Evolutionary conservation across 1,139 yeast genomes (phyloP).

Genomic region (Yamadazyma dushanensis): DNA sequence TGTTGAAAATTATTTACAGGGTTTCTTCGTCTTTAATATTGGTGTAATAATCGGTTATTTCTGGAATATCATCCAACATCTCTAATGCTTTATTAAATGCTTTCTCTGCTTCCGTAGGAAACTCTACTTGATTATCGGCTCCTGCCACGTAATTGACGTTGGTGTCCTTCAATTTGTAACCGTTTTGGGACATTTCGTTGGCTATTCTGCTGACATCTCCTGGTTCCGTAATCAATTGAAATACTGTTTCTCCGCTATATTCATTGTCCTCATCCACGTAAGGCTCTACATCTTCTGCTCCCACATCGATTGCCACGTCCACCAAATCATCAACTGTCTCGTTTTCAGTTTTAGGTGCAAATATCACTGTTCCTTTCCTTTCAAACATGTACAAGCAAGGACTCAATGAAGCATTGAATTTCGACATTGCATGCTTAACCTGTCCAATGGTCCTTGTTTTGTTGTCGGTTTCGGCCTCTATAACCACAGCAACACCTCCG

Average conservation of each 20-base stretch:
- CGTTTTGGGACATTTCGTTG: constrained; percentile 50
- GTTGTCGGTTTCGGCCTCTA: constrained; percentile 87
- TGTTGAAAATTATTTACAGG: constrained; percentile 7
- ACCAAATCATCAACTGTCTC: constrained; percentile 61
- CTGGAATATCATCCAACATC: constrained; percentile 72
- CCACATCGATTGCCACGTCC: constrained; percentile 74
- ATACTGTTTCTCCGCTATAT: constrained; percentile 41
- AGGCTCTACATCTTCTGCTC: constrained; percentile 79
- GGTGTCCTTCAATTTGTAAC: constrained; percentile 66
- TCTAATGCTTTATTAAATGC: constrained; percentile 59
- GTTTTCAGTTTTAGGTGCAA: constrained; percentile 39
- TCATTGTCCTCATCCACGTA: constrained; percentile 41
- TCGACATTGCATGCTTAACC: constrained; percentile 74
- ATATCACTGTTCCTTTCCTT: constrained; percentile 68
- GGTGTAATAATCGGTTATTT: constrained; percentile 77
- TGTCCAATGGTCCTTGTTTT: constrained; percentile 77
- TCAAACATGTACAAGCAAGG: constrained; percentile 80
- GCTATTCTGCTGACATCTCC: constrained; percentile 63
- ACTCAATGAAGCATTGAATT: constrained; percentile 67
- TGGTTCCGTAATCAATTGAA: constrained; percentile 56
- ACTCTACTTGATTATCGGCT: constrained; percentile 56
- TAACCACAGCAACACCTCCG: constrained; percentile 81
- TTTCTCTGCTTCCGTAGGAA: constrained; percentile 51
- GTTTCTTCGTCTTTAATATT: constrained; percentile 28
- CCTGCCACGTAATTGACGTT: constrained; percentile 69